Percentiles rank a stretch among this genome's conserved stretches.
Conservation (phyloP, 2,329 filamentous ascomycete species). For the Cladosporium cucumerinum region DNA sequence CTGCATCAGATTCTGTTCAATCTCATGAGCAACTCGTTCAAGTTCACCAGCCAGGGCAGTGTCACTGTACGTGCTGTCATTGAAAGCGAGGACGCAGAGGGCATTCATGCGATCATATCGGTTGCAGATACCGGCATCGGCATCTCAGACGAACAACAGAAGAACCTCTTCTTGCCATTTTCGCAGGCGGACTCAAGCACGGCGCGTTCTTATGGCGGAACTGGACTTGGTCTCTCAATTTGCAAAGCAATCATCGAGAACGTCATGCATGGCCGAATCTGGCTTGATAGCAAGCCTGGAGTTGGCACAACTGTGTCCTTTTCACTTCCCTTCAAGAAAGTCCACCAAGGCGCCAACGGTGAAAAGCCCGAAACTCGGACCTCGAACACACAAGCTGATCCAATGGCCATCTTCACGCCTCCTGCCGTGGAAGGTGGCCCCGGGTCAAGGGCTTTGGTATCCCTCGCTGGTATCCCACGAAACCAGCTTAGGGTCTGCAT, state of each 20-base stretch:
- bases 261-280: slow-evolving; percentile 83
- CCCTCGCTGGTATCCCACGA: slow-evolving; percentile 70
- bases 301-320: slow-evolving; percentile 73
- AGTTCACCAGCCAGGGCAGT: slow-evolving; percentile 83
- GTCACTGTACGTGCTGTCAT: slow-evolving; percentile 78
- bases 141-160: slow-evolving; percentile 75
- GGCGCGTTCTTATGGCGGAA: slow-evolving; percentile 86
- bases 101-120: slow-evolving; percentile 75
- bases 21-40: slow-evolving; percentile 86
- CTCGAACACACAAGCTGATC: slow-evolving; percentile 43
- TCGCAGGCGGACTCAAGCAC: slow-evolving; percentile 90
- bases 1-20: slow-evolving; percentile 63
- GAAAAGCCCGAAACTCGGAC: slow-evolving; percentile 23
- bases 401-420: slow-evolving; percentile 56
- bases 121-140: slow-evolving; percentile 90
- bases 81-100: slow-evolving; percentile 66
- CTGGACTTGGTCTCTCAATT: slow-evolving; percentile 85
- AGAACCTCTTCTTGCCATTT: slow-evolving; percentile 87
- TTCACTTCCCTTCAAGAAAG: slow-evolving; percentile 81
- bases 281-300: slow-evolving; percentile 72
- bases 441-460: slow-evolving; percentile 43
- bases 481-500: slow-evolving; percentile 84
- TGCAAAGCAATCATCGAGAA: slow-evolving; percentile 93
- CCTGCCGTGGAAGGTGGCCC: slow-evolving; percentile 42
- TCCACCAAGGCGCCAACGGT: slow-evolving; percentile 50